These are phyloP conservation scores for Singerocomus inundabilis DNA, from an alignment of 1,284 basidiomycete genomes.

Conservation along the genomic window DNA sequence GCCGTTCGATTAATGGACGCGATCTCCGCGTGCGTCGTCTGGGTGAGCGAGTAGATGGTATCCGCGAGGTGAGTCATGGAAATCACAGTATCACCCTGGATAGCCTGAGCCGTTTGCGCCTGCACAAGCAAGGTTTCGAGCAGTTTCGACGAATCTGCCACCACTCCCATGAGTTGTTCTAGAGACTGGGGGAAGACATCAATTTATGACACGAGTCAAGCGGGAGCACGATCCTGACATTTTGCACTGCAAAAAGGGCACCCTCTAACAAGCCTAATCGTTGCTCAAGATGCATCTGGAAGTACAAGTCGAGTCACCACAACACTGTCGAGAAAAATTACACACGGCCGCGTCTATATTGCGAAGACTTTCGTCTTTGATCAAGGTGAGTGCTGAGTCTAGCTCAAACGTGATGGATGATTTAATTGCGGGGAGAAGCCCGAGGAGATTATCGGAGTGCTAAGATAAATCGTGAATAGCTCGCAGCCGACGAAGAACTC, in stretches of 20 bases:
- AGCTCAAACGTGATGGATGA: slow-evolving; percentile 29
- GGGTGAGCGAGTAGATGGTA: slow-evolving; percentile 38
- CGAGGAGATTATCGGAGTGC: slow-evolving; percentile 31
- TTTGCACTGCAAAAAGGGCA: slow-evolving; percentile 30
- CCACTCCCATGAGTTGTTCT: slow-evolving; percentile 21
- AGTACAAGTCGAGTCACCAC: slow-evolving; percentile 7
- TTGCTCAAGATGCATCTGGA: slow-evolving; percentile 28
- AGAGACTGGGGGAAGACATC: slow-evolving; percentile 22
- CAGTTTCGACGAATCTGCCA: slow-evolving; percentile 23
- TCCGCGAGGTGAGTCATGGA: slow-evolving; percentile 38
- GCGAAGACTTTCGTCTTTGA: slow-evolving; percentile 32
- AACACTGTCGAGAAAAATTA: slow-evolving; percentile 4
- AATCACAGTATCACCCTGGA: slow-evolving; percentile 36
- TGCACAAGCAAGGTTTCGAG: slow-evolving; percentile 30
- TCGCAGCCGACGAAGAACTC: not conserved
- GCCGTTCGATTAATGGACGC: slow-evolving; percentile 48
- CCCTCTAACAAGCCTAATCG: slow-evolving; percentile 27
- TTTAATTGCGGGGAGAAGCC: slow-evolving; percentile 26
- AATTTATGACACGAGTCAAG: not conserved
- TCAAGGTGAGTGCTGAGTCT: slow-evolving; percentile 23
- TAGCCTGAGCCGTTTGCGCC: slow-evolving; percentile 31
- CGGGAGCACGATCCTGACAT: slow-evolving; percentile 20
- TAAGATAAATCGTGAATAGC: slow-evolving; percentile 11
- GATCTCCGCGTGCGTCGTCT: slow-evolving; percentile 41
- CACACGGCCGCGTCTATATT: slow-evolving; percentile 26